phyloP scores from a whole-genome alignment of 1,284 basidiomycete species.

The Malassezia obtusa region DNA sequence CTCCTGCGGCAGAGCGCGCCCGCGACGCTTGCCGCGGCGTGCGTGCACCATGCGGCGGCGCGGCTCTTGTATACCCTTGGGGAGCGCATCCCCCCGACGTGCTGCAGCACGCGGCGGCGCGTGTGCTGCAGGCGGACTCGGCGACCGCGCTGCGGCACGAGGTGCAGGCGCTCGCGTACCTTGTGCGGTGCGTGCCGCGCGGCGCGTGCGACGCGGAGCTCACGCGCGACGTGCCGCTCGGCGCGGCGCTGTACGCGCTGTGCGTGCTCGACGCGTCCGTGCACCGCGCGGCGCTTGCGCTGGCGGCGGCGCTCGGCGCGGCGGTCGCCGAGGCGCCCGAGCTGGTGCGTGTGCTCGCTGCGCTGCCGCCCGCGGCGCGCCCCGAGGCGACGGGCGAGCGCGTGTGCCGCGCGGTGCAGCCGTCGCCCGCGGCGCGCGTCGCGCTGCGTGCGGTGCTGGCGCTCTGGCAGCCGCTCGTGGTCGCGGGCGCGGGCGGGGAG shows the following conservation, averaged over 20 bases:
- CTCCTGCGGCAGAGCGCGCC: too few species aligned
- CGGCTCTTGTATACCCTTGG: neutral
- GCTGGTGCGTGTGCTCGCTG: neutral
- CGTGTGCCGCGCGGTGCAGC: neutral
- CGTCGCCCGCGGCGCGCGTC: neutral
- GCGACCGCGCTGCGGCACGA: neutral
- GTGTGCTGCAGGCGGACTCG: neutral
- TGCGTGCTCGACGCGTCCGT: neutral
- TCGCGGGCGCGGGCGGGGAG: neutral
- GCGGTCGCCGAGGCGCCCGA: neutral
- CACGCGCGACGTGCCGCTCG: neutral
- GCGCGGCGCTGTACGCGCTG: constrained; percentile 2
- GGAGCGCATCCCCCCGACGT: neutral
- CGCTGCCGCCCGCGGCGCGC: neutral
- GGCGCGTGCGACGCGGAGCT: neutral
- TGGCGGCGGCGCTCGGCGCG: neutral
- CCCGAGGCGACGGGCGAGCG: neutral
- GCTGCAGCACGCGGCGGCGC: neutral
- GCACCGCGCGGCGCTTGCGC: neutral
- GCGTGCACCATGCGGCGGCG: neutral
- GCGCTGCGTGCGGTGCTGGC: neutral
- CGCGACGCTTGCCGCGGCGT: neutral
- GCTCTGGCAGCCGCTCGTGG: neutral
- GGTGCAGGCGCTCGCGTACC: neutral
- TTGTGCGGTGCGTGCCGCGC: neutral